phyloP scores from a whole-genome alignment of 345 rosid genomes.

The Brassica nigra region DNA sequence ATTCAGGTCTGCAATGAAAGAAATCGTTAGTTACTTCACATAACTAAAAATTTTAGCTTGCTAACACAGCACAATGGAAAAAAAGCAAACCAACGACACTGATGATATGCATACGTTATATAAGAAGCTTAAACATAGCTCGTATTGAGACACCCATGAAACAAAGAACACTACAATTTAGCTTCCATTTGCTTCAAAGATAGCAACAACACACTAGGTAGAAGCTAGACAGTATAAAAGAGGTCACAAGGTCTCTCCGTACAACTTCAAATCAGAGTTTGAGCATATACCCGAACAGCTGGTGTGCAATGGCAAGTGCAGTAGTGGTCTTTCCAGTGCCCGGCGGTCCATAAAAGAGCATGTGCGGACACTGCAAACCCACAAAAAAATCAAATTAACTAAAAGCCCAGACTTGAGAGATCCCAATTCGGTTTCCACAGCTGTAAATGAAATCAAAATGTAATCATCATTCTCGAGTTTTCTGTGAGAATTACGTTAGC shows the following conservation, averaged over 20 bases:
- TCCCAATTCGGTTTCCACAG: constrained; percentile 2
- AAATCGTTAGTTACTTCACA: constrained; percentile 16
- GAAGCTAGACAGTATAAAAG: neutral
- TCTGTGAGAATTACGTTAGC: constrained; percentile 45
- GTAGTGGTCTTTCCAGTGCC: constrained; percentile 97
- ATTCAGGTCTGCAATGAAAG: constrained; percentile 66
- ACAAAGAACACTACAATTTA: neutral
- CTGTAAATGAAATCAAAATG: neutral
- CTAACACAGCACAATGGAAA: constrained; percentile 17
- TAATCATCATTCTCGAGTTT: too few relatives aligned
- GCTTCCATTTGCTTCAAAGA: too few relatives aligned
- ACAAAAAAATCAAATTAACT: neutral
- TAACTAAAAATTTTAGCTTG: neutral
- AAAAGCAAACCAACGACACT: neutral
- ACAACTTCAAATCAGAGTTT: neutral
- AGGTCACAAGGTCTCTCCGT: neutral
- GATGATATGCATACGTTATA: neutral
- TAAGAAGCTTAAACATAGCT: neutral
- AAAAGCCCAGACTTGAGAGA: constrained; percentile 10
- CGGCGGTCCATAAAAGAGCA: constrained; percentile 97
- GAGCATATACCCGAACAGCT: constrained; percentile 68
- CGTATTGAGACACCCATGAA: neutral
- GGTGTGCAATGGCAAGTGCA: constrained; percentile 92
- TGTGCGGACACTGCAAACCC: constrained; percentile 74
- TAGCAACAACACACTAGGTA: neutral